Percentiles rank a stretch among this genome's conserved stretches.
Conservation (phyloP, 1,139 yeast species). For the Taphrina flavorubra region DNA sequence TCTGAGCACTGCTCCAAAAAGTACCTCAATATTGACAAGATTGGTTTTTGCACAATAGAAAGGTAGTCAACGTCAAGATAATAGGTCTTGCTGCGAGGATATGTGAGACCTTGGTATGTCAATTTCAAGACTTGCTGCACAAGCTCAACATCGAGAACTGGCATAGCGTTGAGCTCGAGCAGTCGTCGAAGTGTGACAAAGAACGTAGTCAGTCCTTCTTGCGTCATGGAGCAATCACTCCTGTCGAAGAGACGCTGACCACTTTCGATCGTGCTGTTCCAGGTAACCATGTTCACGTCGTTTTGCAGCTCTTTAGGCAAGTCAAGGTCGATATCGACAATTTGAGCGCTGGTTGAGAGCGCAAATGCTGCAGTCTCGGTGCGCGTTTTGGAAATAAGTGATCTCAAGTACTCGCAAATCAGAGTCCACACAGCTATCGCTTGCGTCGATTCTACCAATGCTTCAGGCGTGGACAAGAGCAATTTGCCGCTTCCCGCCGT, state of each 20-base stretch:
- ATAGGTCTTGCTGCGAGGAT: constrained; percentile 31
- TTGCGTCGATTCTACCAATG: neutral
- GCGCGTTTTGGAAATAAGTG: neutral
- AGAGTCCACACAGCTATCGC: neutral
- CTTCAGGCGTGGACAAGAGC: neutral
- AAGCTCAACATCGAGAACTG: neutral
- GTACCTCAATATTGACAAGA: neutral
- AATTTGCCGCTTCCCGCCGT: constrained; percentile 12
- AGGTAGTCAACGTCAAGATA: constrained; percentile 39
- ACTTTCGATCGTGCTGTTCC: neutral
- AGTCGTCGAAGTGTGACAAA: neutral
- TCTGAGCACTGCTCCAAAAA: constrained; percentile 14
- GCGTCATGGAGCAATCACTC: constrained; percentile 6
- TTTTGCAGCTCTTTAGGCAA: neutral
- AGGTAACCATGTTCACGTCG: neutral
- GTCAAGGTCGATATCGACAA: neutral
- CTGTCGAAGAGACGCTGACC: constrained; percentile 12
- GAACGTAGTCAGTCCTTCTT: constrained; percentile 12
- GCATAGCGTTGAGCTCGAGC: neutral
- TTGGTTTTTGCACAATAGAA: constrained; percentile 28
- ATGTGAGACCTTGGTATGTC: constrained; percentile 14
- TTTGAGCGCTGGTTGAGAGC: neutral
- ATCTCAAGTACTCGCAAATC: neutral
- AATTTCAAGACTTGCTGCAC: neutral
- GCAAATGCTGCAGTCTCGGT: constrained; percentile 11